Percentiles rank a stretch among this genome's conserved stretches.
phyloP scores from a whole-genome alignment of 306 rosid species.

The Begonia fuchsioides region DNA sequence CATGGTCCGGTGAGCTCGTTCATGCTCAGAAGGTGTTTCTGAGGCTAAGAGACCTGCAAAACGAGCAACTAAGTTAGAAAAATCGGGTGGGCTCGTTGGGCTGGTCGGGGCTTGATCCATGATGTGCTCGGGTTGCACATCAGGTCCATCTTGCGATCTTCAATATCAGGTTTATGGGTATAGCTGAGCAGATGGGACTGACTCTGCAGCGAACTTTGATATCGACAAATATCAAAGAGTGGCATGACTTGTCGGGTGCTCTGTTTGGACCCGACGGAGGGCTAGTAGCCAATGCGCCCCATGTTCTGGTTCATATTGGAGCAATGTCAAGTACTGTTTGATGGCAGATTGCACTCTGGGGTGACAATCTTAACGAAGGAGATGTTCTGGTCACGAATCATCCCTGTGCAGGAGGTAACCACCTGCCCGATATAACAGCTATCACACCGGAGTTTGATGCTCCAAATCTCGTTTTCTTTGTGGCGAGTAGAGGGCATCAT shows the following conservation, averaged over 20 bases:
- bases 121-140: too few relatives aligned
- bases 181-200: constrained; percentile 99
- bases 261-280: constrained; percentile 91
- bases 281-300: constrained; percentile 94
- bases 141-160: constrained; percentile 90
- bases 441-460: constrained; percentile 70
- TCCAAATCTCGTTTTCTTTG: constrained; percentile 65
- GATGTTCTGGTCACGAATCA: constrained; percentile 91
- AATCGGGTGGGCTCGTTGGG: too few relatives aligned
- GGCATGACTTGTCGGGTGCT: constrained; percentile 93
- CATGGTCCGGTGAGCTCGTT: too few relatives aligned
- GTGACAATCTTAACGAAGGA: constrained; percentile 61
- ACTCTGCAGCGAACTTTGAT: constrained; percentile 93
- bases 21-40: too few relatives aligned
- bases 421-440: constrained; percentile 93
- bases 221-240: constrained; percentile 87
- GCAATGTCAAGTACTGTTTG: constrained; percentile 90
- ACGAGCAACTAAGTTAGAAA: too few relatives aligned
- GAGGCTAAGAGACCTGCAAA: too few relatives aligned
- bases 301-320: constrained; percentile 85
- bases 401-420: constrained; percentile 96
- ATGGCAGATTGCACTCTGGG: constrained; percentile 81
- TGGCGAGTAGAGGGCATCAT: constrained; percentile 90
- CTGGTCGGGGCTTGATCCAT: too few relatives aligned
- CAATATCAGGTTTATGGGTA: constrained; percentile 94